Evolutionary conservation across 306 rosid species (phyloP).

Genomic region (Myrica gale): DNA sequence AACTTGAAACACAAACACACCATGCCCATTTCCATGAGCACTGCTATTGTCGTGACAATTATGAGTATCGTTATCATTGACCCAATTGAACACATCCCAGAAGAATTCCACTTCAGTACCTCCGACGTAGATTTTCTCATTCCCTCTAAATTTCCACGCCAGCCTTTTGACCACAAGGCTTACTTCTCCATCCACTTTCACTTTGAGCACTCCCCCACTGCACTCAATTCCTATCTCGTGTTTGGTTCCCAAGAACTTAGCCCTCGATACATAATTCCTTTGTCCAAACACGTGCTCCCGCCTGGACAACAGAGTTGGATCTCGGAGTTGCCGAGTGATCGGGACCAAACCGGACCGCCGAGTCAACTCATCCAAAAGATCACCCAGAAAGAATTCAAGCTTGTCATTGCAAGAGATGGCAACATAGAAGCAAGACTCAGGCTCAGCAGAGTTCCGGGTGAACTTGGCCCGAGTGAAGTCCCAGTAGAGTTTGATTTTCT

Average conservation of each 20-base stretch:
- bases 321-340: constrained; percentile 5
- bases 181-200: constrained; percentile 56
- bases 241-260: constrained; percentile 61
- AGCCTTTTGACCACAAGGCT: constrained; percentile 59
- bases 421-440: constrained; percentile 62
- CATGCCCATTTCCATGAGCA: constrained; percentile 43
- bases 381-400: constrained; percentile 64
- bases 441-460: constrained; percentile 52
- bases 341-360: constrained; percentile 29
- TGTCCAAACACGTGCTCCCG: constrained; percentile 72
- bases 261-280: constrained; percentile 46
- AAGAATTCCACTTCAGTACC: constrained; percentile 71
- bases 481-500: constrained; percentile 60
- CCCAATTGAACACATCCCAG: constrained; percentile 83
- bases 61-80: constrained; percentile 22
- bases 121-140: constrained; percentile 58
- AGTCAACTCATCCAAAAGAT: constrained; percentile 39
- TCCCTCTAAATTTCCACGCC: constrained; percentile 90
- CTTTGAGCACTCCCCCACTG: constrained; percentile 48
- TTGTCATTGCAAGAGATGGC: constrained; percentile 45
- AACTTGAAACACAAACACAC: constrained; percentile 70
- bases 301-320: constrained; percentile 51
- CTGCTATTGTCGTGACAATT: constrained; percentile 7
- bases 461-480: constrained; percentile 60
- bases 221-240: constrained; percentile 70